These are phyloP conservation scores for Talaromyces sp. DNA, from an alignment of 2,329 filamentous ascomycete species.

Conservation along the genomic window DNA sequence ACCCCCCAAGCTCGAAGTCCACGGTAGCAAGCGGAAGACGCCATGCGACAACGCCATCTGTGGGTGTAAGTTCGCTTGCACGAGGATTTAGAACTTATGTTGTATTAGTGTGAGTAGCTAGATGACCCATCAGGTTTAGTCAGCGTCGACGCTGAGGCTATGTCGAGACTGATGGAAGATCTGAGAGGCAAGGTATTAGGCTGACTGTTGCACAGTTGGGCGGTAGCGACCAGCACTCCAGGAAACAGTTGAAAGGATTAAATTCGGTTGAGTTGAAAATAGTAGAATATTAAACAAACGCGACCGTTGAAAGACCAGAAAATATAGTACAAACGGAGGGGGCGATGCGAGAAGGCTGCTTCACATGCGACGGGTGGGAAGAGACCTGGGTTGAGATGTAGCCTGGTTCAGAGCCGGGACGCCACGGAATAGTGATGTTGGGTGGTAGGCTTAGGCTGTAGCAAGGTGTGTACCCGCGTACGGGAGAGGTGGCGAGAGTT, in stretches of 20 bases:
- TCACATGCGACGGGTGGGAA: slow-evolving; percentile 4
- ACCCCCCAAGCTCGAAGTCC: slow-evolving; percentile 47
- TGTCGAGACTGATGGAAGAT: not conserved
- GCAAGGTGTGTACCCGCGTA: not conserved
- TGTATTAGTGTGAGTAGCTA: slow-evolving; percentile 5
- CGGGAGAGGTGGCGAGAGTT: not conserved
- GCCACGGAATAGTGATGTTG: slow-evolving; percentile 6
- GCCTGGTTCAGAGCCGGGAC: slow-evolving; percentile 7
- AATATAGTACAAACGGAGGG: slow-evolving; percentile 10
- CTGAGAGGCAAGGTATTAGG: not conserved
- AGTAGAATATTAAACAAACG: not conserved
- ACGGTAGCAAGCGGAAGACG: slow-evolving; percentile 51
- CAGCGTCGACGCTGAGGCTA: slow-evolving; percentile 11
- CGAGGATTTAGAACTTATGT: not conserved
- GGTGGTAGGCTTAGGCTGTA: not conserved
- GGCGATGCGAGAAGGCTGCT: slow-evolving; percentile 6
- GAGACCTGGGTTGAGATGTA: not conserved
- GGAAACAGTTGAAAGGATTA: slow-evolving; percentile 2
- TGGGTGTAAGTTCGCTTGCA: slow-evolving; percentile 3
- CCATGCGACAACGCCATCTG: slow-evolving; percentile 40
- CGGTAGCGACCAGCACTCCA: slow-evolving; percentile 14
- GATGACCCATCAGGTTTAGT: slow-evolving; percentile 18
- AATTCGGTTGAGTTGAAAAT: slow-evolving; percentile 4
- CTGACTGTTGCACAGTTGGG: slow-evolving; percentile 1
- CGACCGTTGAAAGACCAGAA: not conserved